Evolutionary conservation across 495 filamentous ascomycete genomes (phyloP), one percentile per base, ranked within the genome.

Genomic region (Daldinia childiae): DNA sequence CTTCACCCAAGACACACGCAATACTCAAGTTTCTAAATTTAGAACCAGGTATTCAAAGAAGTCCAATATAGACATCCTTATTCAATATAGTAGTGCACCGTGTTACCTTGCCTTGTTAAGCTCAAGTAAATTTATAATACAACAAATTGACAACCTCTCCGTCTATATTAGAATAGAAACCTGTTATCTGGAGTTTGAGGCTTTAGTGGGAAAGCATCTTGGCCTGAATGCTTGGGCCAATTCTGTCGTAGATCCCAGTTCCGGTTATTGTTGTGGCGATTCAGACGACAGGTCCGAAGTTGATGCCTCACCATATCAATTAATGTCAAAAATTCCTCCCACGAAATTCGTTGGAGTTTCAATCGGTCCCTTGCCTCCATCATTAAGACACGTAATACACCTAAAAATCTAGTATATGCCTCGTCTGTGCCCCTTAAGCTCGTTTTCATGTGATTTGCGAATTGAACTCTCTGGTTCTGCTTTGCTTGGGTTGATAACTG

Each of bases 301-400:
- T 24, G 19, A 1, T 48, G 43, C 8, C 12, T 64, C 19, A 64
- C 19, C 11, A 1, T 6, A 5, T 29, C 30, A 14, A 41, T 55
- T n/a, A 12, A 9, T 9, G 6, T 6, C 4, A 30, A 8, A 9
- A 55, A 55, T 4, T 17, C 1, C 1, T 12, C 14, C 30, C 29
- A 64, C 9, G 45, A 32, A 4, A 0, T 5, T 5, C 3, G 21
- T 32, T 12, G 24, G 9, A 61, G 19, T 14, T n/a, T 30, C 39
- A 19, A n/a, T 0, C 12, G 2, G 0, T 17, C 32, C 4, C 7
- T 55, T 55, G 3, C 61, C 27, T 64, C 61, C 4, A 9, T 41
- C 50, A 64, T 41, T 3, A 64, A n/a, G 24, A n/a, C 34, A n/a
- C 61, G 48, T 51, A 64, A 19, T 12, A 34, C 17, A 1, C 4